Evolutionary conservation across 495 filamentous ascomycete species (phyloP), one percentile per base, ranked within the genome.

Genomic region (Geoglossum glabrum): DNA sequence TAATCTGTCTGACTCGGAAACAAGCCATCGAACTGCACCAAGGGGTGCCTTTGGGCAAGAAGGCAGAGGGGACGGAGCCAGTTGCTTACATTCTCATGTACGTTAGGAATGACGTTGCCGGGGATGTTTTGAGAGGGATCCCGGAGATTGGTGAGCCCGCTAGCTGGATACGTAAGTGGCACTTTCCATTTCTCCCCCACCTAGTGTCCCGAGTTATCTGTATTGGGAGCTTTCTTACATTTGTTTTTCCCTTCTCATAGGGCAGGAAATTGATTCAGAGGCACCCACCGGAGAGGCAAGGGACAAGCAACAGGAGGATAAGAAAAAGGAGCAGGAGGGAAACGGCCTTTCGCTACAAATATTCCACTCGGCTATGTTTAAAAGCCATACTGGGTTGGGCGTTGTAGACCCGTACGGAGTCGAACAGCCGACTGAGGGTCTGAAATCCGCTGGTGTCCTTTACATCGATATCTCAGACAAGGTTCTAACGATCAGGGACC

Each of bases 61-160:
- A 67, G 28, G 66, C 73, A 49, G 72, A 74, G 57, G 74, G 73
- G 58, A 74, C 72, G 33, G 75, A 75, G 15, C 72, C 78, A 30
- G 77, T 82, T 46, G 73, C 81, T 11, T 79, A 82, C 36, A 68
- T 81, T 57, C 74, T 72, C 4, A 73, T 80, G 67, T 83, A 83
- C 65, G 68, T 83, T 4, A 76, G 78, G 33, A 69, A 70, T 27
- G 79, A 83, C 62, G 66, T 75, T 52, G 66, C 74, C 1, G 30
- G 52, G 10, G 47, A 59, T 19, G 15, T 61, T 28, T 25, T 61
- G 28, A 33, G n/a, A 23, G 55, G 40, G 40, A 11, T 47, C n/a
- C 25, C 54, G n/a, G 19, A 49, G 45, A 10, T 17, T 17, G 55
- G 33, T 6, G 30, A 58, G n/a, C 34, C 56, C 27, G 38, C 23